Conservation (phyloP, 1,139 yeast genomes). For the Scheffersomyces insectosa region DNA sequence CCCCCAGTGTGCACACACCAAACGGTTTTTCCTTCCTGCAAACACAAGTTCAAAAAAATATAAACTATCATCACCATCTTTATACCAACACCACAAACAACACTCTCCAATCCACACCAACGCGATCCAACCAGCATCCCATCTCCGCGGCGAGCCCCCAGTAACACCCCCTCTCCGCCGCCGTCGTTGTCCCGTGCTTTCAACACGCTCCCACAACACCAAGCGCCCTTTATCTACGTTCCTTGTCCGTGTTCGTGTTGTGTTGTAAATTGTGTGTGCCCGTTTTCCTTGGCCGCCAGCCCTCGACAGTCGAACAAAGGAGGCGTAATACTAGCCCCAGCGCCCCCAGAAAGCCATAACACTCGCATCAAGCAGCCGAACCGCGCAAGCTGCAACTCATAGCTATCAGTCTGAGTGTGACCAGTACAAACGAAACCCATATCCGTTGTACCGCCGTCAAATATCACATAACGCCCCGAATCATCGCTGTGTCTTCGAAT, state of each 20-base stretch:
- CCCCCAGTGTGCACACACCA: neutral
- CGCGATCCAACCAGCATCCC: neutral
- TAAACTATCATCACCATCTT: conserved; percentile 1
- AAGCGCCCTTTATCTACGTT: no score
- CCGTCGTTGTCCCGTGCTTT: neutral
- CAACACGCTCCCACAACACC: no score
- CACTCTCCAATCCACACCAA: no score
- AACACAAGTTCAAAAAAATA: neutral
- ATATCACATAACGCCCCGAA: no score
- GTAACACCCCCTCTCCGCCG: neutral
- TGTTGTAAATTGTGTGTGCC: conserved; percentile 3
- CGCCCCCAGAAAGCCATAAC: no score
- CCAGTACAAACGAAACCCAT: no score
- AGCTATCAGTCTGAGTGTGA: no score
- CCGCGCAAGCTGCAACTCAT: no score
- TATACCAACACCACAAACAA: neutral
- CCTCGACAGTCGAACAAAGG: neutral
- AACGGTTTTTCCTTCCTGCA: neutral
- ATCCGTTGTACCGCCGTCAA: no score
- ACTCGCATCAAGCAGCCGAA: no score
- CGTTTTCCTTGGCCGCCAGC: conserved; percentile 3
- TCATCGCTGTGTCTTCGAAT: no score
- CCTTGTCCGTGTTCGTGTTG: neutral
- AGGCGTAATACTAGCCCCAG: no score
- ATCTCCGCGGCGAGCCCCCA: neutral